Evolutionary conservation across 2,329 filamentous ascomycete genomes (phyloP).

Genomic region (Chaetomiaceae sp.): DNA sequence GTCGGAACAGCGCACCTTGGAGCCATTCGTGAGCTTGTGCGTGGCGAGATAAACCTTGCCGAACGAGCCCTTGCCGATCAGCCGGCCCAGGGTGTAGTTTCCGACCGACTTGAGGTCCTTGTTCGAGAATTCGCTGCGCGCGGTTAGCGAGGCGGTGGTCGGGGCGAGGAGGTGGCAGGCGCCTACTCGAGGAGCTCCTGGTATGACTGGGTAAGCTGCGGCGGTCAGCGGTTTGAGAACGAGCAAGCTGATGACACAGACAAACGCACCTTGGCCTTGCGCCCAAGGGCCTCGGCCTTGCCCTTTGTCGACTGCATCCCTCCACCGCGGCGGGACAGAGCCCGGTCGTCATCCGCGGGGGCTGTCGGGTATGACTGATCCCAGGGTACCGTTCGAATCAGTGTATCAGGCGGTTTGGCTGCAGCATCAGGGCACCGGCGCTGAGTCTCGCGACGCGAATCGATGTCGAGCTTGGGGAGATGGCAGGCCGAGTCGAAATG

Average conservation of each 20-base stretch:
- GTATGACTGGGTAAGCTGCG: slow-evolving; percentile 90
- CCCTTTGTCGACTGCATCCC: slow-evolving; percentile 52
- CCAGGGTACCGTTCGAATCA: neutral
- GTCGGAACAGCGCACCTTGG: slow-evolving; percentile 65
- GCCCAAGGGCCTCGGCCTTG: slow-evolving; percentile 54
- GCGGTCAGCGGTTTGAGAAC: neutral
- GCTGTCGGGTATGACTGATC: too few relatives aligned
- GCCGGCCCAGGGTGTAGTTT: slow-evolving; percentile 84
- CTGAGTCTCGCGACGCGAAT: neutral
- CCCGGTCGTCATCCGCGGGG: slow-evolving; percentile 24
- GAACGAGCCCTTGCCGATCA: slow-evolving; percentile 97
- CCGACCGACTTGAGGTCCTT: slow-evolving; percentile 88
- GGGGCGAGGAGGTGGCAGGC: neutral
- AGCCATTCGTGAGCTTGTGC: slow-evolving; percentile 97
- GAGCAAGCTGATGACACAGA: neutral
- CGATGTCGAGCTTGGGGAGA: neutral
- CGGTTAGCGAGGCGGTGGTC: slow-evolving; percentile 13
- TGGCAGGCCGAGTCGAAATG: neutral
- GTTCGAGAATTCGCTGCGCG: slow-evolving; percentile 79
- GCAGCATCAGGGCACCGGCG: neutral
- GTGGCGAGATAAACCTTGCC: slow-evolving; percentile 95
- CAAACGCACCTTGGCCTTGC: slow-evolving; percentile 54
- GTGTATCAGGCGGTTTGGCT: neutral
- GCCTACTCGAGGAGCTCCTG: slow-evolving; percentile 92
- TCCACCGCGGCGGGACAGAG: slow-evolving; percentile 27